Evolutionary conservation across 2,329 filamentous ascomycete genomes (phyloP), one percentile per base, ranked within the genome.

Genomic region (Beauveria sp.): DNA sequence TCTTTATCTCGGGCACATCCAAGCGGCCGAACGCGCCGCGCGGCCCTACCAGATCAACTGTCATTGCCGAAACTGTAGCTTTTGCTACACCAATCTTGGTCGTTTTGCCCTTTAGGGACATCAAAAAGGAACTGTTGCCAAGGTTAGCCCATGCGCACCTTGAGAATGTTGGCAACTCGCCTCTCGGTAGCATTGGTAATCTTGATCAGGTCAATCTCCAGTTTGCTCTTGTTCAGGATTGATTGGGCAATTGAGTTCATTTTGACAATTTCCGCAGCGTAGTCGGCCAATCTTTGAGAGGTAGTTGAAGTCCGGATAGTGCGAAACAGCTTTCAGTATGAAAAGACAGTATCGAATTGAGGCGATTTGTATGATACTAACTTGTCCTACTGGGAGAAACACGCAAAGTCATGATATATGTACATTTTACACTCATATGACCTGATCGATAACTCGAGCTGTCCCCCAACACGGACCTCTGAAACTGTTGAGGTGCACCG

Each of bases 21-120:
- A 61, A 26, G 18, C 59, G 59, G 3, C 59, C 59, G 41, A 61
- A 61, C 34, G 44, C 30, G 26, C 59, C 59, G 14, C 43, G 5
- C 3, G 59, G 59, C 26, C 59, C 59, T 18, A 61, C 59, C 9
- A 61, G 16, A 18, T 61, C 59, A 20, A 61, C 59, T n/a, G 59
- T 61, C 59, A 61, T 61, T 40, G 14, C 43, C 18, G 59, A 41
- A 26, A 61, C 55, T 6, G 28, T 55, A 9, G 59, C 59, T 5
- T 52, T 43, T 7, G 51, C 52, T 5, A 61, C 43, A 5, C 59
- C 59, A 18, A 61, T 61, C 9, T 61, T 61, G 26, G 59, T 61
- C 16, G 59, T 52, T 43, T 34, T 55, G 16, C 59, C 59, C 30
- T 43, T 37, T 30, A 61, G n/a, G 9, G 51, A 48, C 30, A 61